phyloP scores from a whole-genome alignment of 192 early-diverging fungal genomes.

The Cladochytrium replicatum region DNA sequence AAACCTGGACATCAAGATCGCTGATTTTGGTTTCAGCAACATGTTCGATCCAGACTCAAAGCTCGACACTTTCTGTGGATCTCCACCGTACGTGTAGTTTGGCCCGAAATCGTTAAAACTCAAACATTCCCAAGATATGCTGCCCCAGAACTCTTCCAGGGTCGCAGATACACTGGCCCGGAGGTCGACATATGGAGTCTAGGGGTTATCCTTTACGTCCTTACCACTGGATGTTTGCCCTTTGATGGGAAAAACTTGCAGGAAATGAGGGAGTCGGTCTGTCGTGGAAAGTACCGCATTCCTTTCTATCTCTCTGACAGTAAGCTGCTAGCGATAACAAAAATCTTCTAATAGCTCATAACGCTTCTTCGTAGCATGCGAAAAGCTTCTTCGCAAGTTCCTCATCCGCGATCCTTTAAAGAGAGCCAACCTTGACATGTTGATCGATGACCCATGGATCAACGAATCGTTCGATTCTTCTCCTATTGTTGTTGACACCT shows the following conservation, averaged over 20 bases:
- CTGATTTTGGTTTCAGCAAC: constrained; percentile 56
- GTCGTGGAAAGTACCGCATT: constrained; percentile 52
- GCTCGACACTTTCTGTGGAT: constrained; percentile 56
- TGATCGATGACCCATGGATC: constrained; percentile 53
- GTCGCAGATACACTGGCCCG: constrained; percentile 74
- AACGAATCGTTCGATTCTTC: constrained; percentile 44
- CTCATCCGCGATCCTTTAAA: constrained; percentile 46
- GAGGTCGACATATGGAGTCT: constrained; percentile 98
- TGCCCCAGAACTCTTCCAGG: constrained; percentile 74
- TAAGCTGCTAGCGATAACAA: too few species aligned
- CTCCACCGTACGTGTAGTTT: constrained; percentile 39
- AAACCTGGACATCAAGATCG: constrained; percentile 53
- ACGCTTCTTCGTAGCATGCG: too few species aligned
- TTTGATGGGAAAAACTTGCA: constrained; percentile 97
- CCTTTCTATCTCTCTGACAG: constrained; percentile 49
- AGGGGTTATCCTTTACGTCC: constrained; percentile 92
- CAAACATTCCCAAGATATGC: constrained; percentile 34
- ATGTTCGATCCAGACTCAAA: constrained; percentile 44
- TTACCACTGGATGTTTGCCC: constrained; percentile 88
- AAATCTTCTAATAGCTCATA: too few species aligned
- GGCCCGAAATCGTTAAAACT: neutral
- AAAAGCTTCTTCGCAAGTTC: constrained; percentile 50
- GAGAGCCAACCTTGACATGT: constrained; percentile 43
- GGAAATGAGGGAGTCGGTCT: constrained; percentile 50
- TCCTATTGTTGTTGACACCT: constrained; percentile 38